Base-by-base conservation (phyloP, 805 yeast species). In the Metschnikowia koreensis region DNA sequence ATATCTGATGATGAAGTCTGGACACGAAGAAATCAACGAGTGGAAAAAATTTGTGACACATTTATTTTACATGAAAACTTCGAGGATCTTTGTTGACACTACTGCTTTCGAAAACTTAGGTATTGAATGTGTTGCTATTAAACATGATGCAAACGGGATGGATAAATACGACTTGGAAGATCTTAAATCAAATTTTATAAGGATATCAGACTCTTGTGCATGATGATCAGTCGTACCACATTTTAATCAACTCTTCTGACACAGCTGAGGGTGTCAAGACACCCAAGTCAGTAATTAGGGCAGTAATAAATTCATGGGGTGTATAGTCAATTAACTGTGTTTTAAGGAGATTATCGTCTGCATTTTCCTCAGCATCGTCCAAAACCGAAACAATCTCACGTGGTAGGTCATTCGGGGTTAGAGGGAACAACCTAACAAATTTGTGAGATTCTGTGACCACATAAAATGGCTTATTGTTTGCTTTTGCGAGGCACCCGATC, bases 191-290 rank as follows among this genome's bases (percentile, higher is more conserved):
- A 46, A 51, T 12, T 27, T 51, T 41, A 29, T 34, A 33, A 8
- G n/a, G 5, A 31, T 44, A 12, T 26, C 47, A 13, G 6, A 33
- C 27, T 7, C 8, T 27, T 1, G 11, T 5, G 33, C 38, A 36
- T 7, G 2, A 16, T n/a, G 22, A 17, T 67, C 67, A 92, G 69
- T 92, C 97, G 64, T 91, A 92, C 97, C 97, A 94, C 83, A 94
- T 90, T 71, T 94, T 94, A 67, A 94, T 94, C 69, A 94, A 80
- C 71, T 94, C 99, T 68, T 94, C 99, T n/a, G 96, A 87, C 17
- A 94, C 99, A 0, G 98, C 98, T 54, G 96, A 87, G 11, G 99
- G 97, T 7, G 99, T 94, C 59, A 94, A 77, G 1, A 94, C 97
- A 15, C 99, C 99, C 57, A 94, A 76, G 67, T 94, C 99, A 3